Percentiles rank a stretch among this genome's conserved stretches.
phyloP scores from a whole-genome alignment of 2,329 filamentous ascomycete genomes.

The Cladosporium colombiae region DNA sequence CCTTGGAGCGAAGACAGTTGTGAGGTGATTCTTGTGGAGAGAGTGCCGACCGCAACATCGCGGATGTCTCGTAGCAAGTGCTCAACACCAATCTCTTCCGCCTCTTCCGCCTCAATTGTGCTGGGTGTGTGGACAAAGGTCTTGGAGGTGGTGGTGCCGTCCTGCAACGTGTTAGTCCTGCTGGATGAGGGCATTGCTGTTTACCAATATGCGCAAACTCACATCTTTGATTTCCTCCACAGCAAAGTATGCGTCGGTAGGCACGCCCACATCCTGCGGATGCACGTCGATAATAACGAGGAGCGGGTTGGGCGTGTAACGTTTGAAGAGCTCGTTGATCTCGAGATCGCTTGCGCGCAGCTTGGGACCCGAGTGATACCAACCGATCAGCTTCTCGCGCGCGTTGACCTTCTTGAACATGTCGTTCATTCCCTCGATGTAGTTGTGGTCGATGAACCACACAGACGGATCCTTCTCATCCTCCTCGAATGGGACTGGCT shows the following conservation, averaged over 20 bases:
- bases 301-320: conserved; percentile 94
- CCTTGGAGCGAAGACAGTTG: conserved; percentile 97
- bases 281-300: conserved; percentile 98
- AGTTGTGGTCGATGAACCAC: conserved; percentile 99
- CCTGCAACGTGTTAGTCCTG: conserved; percentile 54
- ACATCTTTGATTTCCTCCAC: conserved; percentile 99
- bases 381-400: conserved; percentile 96
- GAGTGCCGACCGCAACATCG: conserved; percentile 93
- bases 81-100: conserved; percentile 98
- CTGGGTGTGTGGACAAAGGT: conserved; percentile 98
- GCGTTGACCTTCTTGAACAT: conserved; percentile 99
- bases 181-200: not conserved
- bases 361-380: conserved; percentile 99
- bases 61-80: conserved; percentile 96
- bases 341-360: conserved; percentile 93
- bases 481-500: conserved; percentile 91
- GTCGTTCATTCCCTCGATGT: conserved; percentile 98
- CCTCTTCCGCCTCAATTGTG: conserved; percentile 97
- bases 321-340: conserved; percentile 99
- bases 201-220: conserved; percentile 12
- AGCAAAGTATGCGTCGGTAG: conserved; percentile 98
- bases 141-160: conserved; percentile 93
- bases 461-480: conserved; percentile 98
- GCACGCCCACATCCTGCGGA: conserved; percentile 95
- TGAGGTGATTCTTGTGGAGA: conserved; percentile 95